A percentile compares a stretch with the other conserved stretches of the same genome.
These are phyloP conservation scores for Schizothecium vesticola DNA, from an alignment of 495 filamentous ascomycete genomes.

Conservation along the genomic window DNA sequence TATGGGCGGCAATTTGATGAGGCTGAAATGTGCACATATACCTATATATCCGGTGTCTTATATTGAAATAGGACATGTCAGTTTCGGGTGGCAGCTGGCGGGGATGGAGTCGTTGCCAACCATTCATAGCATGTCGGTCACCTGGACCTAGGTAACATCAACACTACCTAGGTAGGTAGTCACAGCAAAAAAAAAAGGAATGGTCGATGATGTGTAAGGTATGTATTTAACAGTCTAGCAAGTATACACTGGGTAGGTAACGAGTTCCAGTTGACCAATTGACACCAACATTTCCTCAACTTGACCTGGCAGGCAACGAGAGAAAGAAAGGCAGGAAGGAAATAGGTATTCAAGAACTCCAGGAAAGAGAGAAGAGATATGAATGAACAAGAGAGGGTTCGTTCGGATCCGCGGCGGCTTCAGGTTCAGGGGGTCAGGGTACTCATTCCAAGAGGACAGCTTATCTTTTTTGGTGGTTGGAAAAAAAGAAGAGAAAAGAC, in stretches of 20 bases:
- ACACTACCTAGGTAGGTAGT: accelerated
- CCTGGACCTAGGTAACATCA: too few species aligned
- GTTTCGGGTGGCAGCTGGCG: too few species aligned
- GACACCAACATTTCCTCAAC: background rate
- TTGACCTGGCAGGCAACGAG: background rate
- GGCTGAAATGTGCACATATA: too few species aligned
- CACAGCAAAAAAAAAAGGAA: too few species aligned
- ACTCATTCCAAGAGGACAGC: background rate
- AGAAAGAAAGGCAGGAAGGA: background rate
- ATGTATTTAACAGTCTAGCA: background rate
- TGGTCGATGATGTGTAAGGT: background rate
- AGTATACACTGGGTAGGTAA: too few species aligned
- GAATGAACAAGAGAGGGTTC: too few species aligned
- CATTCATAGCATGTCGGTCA: too few species aligned
- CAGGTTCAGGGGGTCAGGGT: background rate
- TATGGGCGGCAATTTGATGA: too few species aligned
- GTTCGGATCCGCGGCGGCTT: background rate
- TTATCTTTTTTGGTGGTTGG: background rate
- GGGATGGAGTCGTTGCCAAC: too few species aligned
- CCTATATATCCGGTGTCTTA: too few species aligned
- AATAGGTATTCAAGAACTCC: background rate
- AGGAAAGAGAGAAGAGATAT: too few species aligned
- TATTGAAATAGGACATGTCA: too few species aligned
- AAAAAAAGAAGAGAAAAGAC: background rate
- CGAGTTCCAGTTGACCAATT: background rate